These are phyloP conservation scores for Phytophthora uliginosa DNA, from an alignment of 352 stramenopile genomes.

Conservation along the genomic window DNA sequence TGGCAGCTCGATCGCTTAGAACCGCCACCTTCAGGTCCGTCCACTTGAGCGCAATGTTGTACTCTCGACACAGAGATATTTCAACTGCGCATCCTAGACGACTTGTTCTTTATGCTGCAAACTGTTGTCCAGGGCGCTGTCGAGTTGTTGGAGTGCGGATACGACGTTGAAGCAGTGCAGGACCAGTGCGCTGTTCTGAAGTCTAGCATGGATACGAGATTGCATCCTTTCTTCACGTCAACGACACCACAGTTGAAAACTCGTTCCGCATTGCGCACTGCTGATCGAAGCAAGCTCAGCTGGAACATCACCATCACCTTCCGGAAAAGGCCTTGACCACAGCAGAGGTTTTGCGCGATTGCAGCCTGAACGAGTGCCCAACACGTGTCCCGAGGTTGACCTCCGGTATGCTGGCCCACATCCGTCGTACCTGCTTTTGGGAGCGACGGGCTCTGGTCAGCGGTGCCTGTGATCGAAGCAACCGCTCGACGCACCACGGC, in stretches of 20 bases:
- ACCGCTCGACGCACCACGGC: conserved; percentile 33
- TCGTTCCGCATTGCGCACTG: conserved; percentile 9
- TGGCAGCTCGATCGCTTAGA: conserved; percentile 36
- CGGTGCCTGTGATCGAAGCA: background rate
- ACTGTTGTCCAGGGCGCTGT: too few relatives aligned
- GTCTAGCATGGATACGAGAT: too few relatives aligned
- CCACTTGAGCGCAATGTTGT: conserved; percentile 56
- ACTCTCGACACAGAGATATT: conserved; percentile 30
- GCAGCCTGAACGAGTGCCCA: conserved; percentile 58
- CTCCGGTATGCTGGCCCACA: conserved; percentile 62
- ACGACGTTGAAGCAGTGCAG: too few relatives aligned
- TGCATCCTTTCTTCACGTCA: background rate
- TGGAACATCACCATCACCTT: conserved; percentile 51
- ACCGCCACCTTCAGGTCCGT: conserved; percentile 46
- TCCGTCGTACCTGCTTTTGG: conserved; percentile 52
- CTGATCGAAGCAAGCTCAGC: conserved; percentile 18
- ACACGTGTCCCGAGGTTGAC: conserved; percentile 50
- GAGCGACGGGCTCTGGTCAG: background rate
- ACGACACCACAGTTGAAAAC: background rate
- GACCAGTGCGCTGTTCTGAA: too few relatives aligned
- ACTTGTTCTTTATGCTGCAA: too few relatives aligned
- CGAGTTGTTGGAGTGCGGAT: too few relatives aligned
- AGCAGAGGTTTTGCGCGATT: conserved; percentile 48
- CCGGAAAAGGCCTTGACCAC: conserved; percentile 36
- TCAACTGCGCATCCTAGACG: conserved; percentile 9